Conservation (phyloP, 495 filamentous ascomycete genomes). For the Chaetomium fimeti region DNA sequence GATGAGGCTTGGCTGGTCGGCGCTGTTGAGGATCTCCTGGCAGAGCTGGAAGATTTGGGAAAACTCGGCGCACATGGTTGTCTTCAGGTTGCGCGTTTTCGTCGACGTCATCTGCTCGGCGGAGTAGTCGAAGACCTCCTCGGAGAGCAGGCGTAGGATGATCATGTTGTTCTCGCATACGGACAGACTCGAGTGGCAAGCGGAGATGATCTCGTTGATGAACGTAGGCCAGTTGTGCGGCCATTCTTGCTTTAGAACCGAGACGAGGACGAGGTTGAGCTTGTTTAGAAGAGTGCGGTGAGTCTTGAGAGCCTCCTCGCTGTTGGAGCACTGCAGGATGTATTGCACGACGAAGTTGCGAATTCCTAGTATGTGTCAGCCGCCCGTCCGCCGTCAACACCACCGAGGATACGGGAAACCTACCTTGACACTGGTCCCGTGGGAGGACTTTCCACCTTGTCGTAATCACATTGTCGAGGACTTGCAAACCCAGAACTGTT, state of each 20-base stretch:
- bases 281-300: slow-evolving; percentile 93
- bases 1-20: slow-evolving; percentile 81
- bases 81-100: slow-evolving; percentile 94
- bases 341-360: slow-evolving; percentile 98
- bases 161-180: slow-evolving; percentile 99
- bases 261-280: slow-evolving; percentile 94
- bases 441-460: slow-evolving; percentile 98
- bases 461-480: slow-evolving; percentile 97
- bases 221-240: slow-evolving; percentile 99
- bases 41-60: slow-evolving; percentile 96
- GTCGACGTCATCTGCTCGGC: slow-evolving; percentile 97
- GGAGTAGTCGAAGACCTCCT: slow-evolving; percentile 98
- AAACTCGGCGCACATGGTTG: slow-evolving; percentile 97
- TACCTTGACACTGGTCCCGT: slow-evolving; percentile 90
- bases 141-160: slow-evolving; percentile 90
- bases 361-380: slow-evolving; percentile 61
- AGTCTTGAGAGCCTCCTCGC: slow-evolving; percentile 76
- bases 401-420: background rate
- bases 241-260: slow-evolving; percentile 99
- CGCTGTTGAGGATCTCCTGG: slow-evolving; percentile 85
- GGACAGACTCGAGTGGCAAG: slow-evolving; percentile 87
- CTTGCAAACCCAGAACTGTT: slow-evolving; percentile 86
- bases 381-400: background rate
- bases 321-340: slow-evolving; percentile 87
- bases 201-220: slow-evolving; percentile 98